Evolutionary conservation across 2,329 filamentous ascomycete species (phyloP).

Genomic region (Penicillium capsulatum): DNA sequence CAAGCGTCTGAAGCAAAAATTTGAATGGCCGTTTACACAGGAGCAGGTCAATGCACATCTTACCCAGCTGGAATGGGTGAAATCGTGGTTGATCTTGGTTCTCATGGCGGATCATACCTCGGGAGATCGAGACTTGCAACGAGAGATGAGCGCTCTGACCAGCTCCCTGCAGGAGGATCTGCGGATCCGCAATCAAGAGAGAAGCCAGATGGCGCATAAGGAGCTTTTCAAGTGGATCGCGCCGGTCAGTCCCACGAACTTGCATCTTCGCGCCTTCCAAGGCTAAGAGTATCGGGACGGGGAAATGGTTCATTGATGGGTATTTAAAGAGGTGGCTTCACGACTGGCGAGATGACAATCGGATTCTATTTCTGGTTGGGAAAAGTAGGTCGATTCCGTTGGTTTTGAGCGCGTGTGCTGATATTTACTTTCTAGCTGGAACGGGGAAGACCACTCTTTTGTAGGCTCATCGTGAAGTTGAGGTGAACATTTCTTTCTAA

Average conservation of each 20-base stretch:
- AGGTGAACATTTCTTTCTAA: constrained; percentile 6
- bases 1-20: constrained; percentile 15
- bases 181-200: constrained; percentile 13
- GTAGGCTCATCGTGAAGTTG: no score
- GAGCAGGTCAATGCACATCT: constrained; percentile 14
- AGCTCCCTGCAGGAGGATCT: constrained; percentile 15
- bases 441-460: constrained; percentile 21
- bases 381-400: constrained; percentile 14
- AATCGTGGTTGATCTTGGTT: constrained; percentile 22
- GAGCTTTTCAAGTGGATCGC: constrained; percentile 18
- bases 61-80: constrained; percentile 15
- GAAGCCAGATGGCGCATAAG: constrained; percentile 8
- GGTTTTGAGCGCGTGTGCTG: not conserved
- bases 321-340: constrained; percentile 12
- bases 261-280: constrained; percentile 16
- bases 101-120: constrained; percentile 17
- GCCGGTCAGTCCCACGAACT: constrained; percentile 15
- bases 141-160: constrained; percentile 13
- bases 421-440: constrained; percentile 10
- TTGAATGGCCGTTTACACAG: constrained; percentile 20
- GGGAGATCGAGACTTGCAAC: constrained; percentile 13
- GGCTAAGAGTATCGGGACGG: constrained; percentile 8
- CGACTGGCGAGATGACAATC: not conserved
- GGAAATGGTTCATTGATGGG: constrained; percentile 17
- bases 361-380: constrained; percentile 14